Conservation (phyloP, 1,139 yeast species). For the Lizanozyma gosingica region DNA sequence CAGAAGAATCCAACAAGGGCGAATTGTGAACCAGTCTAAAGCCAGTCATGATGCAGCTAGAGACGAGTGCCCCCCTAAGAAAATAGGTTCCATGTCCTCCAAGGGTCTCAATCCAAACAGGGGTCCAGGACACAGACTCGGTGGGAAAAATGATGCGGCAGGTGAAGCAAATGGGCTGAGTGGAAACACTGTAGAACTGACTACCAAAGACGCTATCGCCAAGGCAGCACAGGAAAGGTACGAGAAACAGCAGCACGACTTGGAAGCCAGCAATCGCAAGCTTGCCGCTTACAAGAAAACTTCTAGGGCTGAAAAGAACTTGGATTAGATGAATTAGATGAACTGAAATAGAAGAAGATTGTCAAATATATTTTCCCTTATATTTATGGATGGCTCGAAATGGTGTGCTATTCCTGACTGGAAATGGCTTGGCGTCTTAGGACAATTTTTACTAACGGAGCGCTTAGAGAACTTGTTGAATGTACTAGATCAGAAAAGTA, state of each 20-base stretch:
- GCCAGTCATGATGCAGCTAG: too few relatives aligned
- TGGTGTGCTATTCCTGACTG: too few relatives aligned
- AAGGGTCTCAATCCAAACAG: neutral
- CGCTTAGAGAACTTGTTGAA: too few relatives aligned
- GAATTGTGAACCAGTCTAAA: neutral
- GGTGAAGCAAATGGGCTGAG: too few relatives aligned
- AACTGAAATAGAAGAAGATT: neutral
- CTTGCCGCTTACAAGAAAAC: slow-evolving; percentile 21
- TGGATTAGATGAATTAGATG: slow-evolving; percentile 12
- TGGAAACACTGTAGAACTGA: neutral
- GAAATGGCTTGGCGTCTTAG: too few relatives aligned
- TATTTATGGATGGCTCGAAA: too few relatives aligned
- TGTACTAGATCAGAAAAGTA: too few relatives aligned
- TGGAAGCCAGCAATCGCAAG: slow-evolving; percentile 18
- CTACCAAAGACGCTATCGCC: slow-evolving; percentile 24
- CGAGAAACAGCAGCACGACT: slow-evolving; percentile 17
- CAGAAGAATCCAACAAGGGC: neutral
- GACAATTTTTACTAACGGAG: too few relatives aligned
- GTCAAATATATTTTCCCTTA: too few relatives aligned
- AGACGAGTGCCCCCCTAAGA: too few relatives aligned
- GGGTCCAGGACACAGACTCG: neutral
- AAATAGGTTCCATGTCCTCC: too few relatives aligned
- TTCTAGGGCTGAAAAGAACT: slow-evolving; percentile 21
- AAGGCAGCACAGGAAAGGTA: slow-evolving; percentile 28
- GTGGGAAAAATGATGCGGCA: neutral